Evolutionary conservation across 495 filamentous ascomycete genomes (phyloP).

Genomic region (Trichocladium uniseriatum): DNA sequence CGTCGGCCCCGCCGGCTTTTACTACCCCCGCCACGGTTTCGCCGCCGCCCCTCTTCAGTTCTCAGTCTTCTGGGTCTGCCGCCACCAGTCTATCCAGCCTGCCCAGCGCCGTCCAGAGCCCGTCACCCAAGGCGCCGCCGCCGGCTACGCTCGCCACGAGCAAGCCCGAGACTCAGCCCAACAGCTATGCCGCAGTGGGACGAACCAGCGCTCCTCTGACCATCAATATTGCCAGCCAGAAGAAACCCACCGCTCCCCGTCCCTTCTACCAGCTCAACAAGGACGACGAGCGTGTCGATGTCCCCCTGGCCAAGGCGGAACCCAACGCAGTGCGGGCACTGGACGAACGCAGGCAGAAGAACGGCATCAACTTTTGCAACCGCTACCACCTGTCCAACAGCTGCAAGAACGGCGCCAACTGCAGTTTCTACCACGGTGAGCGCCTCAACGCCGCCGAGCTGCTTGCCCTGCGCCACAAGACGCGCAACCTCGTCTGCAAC

Average conservation of each 20-base stretch:
- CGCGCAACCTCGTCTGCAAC: conserved; percentile 21
- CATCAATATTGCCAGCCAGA: conserved; percentile 20
- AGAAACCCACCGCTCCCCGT: conserved; percentile 2
- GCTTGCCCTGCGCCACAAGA: conserved; percentile 17
- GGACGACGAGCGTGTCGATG: conserved; percentile 27
- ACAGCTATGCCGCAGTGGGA: conserved; percentile 18
- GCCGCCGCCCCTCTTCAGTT: not conserved
- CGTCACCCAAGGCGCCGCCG: not conserved
- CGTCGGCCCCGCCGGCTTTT: not conserved
- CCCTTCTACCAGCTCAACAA: conserved; percentile 25
- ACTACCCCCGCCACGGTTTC: not conserved
- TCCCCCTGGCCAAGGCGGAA: conserved; percentile 19
- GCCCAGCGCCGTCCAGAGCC: not conserved
- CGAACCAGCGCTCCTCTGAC: conserved; percentile 1
- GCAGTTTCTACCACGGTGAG: conserved; percentile 27
- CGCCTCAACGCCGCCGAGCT: conserved; percentile 19
- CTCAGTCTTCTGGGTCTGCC: not conserved
- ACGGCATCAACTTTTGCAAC: conserved; percentile 29
- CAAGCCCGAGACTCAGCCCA: conserved; percentile 1
- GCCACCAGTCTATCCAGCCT: not conserved
- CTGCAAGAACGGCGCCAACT: conserved; percentile 21
- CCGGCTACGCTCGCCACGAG: not conserved
- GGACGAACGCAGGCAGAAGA: conserved; percentile 17
- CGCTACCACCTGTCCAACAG: conserved; percentile 22
- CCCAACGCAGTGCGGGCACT: conserved; percentile 11